Base-by-base conservation (phyloP, 2,329 filamentous ascomycete species). In the Pseudogymnoascus sp. region DNA sequence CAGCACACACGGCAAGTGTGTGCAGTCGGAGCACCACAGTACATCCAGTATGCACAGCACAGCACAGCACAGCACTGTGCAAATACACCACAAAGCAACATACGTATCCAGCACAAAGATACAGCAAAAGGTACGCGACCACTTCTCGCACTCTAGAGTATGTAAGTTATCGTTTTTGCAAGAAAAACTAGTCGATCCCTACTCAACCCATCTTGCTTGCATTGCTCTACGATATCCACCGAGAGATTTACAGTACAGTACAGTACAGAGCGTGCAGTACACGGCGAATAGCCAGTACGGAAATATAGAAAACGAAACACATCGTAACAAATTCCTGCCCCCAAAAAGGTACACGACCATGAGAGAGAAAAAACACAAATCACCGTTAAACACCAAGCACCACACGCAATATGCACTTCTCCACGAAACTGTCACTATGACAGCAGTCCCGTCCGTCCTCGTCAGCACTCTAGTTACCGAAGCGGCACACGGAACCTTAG, bases 381-480 rank as follows among this genome's bases (percentile, higher is more conserved):
- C 22, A 47, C 22, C 18, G 12, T 22, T 2, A n/a, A n/a, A n/a
- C n/a, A 47, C 41, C n/a, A n/a, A n/a, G n/a, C n/a, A n/a, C n/a
- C n/a, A n/a, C n/a, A 47, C 41, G 6, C 22, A 47, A 28, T n/a
- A 47, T 47, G 14, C 41, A 50, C 39, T 18, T 54, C 47, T 54
- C 47, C 28, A 54, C 9, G 6, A 54, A 54, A 54, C 47, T 54
- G 47, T 54, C 47, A 32, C 47, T 32, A 54, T 54, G 47, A 54
- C 47, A 54, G 28, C 28, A 54, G 8, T 18, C 25, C 43, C 43
- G 28, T 18, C 22, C 22, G 22, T 22, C 22, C 43, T 16, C n/a
- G 43, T 54, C 47, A 54, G 47, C 28, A 54, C 47, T 54, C 47
- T 54, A 54, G 47, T 54, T 54, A 54, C 28, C 47, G 47, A 54